Percentiles rank a stretch among this genome's conserved stretches.
Evolutionary conservation across 2,329 filamentous ascomycete species (phyloP).

Genomic region (Aspergillus sclerotialis): DNA sequence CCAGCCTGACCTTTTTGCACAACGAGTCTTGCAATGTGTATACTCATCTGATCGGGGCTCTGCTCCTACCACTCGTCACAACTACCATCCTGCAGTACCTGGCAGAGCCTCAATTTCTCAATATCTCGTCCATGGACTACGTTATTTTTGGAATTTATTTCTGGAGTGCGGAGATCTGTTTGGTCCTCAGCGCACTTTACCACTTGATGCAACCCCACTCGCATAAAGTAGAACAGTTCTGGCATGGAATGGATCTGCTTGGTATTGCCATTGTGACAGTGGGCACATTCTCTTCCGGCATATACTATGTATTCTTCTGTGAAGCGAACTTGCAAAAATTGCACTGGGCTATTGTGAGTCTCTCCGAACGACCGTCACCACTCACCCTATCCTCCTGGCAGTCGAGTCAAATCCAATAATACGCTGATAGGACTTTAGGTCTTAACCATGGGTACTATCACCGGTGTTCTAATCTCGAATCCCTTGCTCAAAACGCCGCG

Average conservation of each 20-base stretch:
- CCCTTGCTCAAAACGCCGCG: conserved; percentile 5
- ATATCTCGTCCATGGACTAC: conserved; percentile 9
- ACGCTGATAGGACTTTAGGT: conserved; percentile 4
- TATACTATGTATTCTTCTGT: conserved; percentile 8
- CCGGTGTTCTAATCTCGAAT: conserved; percentile 5
- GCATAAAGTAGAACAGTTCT: conserved; percentile 8
- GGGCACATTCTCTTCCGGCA: conserved; percentile 6
- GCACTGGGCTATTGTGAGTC: conserved; percentile 9
- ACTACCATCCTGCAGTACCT: conserved; percentile 7
- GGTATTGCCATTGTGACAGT: conserved; percentile 8
- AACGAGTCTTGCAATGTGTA: conserved; percentile 15
- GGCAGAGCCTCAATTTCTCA: conserved; percentile 7
- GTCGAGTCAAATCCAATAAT: conserved; percentile 1
- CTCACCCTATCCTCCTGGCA: conserved; percentile 1
- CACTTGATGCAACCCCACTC: conserved; percentile 9
- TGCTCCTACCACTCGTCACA: conserved; percentile 9
- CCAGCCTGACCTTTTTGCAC: conserved; percentile 12
- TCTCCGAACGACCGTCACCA: conserved; percentile 1
- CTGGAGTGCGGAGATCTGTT: conserved; percentile 9
- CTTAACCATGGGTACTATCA: conserved; percentile 2
- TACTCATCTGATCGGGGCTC: conserved; percentile 11
- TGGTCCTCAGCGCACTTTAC: conserved; percentile 7
- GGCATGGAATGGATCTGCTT: conserved; percentile 9
- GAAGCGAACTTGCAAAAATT: conserved; percentile 7
- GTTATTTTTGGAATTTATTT: conserved; percentile 11